These are phyloP conservation scores for Rhododendron kiyosumense DNA, from an alignment of 148 eudicot species.

Conservation along the genomic window DNA sequence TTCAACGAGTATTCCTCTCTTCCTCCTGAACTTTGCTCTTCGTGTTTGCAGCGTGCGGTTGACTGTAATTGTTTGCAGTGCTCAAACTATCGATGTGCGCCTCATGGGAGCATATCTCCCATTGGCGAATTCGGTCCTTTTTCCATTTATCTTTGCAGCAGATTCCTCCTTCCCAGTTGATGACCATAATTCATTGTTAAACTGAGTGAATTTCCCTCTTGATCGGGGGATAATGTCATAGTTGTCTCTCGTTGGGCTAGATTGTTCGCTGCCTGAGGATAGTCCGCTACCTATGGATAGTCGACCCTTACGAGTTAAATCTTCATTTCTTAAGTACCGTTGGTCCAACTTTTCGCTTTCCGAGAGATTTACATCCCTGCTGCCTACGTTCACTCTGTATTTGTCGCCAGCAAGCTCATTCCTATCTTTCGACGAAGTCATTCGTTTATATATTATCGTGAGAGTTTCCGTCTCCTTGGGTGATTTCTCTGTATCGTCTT, in stretches of 20 bases:
- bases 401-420: conserved; percentile 21
- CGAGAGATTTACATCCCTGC: conserved; percentile 16
- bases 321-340: conserved; percentile 21
- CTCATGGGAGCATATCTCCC: conserved; percentile 8
- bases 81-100: conserved; percentile 12
- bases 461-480: conserved; percentile 27
- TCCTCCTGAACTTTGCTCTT: conserved; percentile 30
- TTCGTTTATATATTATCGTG: conserved; percentile 24
- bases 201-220: conserved; percentile 20
- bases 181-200: conserved; percentile 14
- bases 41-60: conserved; percentile 21
- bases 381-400: conserved; percentile 15
- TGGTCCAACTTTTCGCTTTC: conserved; percentile 33
- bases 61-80: conserved; percentile 11
- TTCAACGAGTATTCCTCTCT: conserved; percentile 36
- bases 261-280: conserved; percentile 15
- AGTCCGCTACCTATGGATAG: conserved; percentile 14
- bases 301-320: conserved; percentile 16
- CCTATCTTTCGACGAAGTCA: conserved; percentile 23
- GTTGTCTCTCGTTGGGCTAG: neutral
- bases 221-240: neutral
- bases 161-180: conserved; percentile 20
- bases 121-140: conserved; percentile 25
- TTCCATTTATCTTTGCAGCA: conserved; percentile 22
- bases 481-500: conserved; percentile 19